These are phyloP conservation scores for Epichloe bromicola DNA, from an alignment of 2,329 filamentous ascomycete species.

Conservation along the genomic window DNA sequence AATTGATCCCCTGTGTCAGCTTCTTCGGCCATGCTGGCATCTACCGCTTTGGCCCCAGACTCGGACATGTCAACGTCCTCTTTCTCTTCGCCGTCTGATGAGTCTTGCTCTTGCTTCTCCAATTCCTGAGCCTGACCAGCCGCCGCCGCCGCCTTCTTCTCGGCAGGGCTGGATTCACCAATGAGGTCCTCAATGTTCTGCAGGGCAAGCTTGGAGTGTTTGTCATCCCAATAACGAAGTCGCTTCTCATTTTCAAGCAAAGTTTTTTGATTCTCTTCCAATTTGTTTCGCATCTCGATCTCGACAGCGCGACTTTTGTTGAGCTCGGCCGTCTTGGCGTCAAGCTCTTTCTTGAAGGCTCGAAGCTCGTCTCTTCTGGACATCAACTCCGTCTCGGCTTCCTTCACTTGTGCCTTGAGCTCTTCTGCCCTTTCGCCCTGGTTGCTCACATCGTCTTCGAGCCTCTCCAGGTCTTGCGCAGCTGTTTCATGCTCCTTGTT, in stretches of 20 bases:
- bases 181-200: slow-evolving; percentile 66
- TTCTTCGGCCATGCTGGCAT: slow-evolving; percentile 10
- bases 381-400: slow-evolving; percentile 66
- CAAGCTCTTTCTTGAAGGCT: slow-evolving; percentile 69
- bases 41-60: slow-evolving; percentile 17
- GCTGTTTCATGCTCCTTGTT: slow-evolving; percentile 66
- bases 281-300: slow-evolving; percentile 97
- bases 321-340: slow-evolving; percentile 72
- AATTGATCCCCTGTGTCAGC: slow-evolving; percentile 12
- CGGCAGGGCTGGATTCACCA: slow-evolving; percentile 20
- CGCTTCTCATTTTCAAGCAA: slow-evolving; percentile 77
- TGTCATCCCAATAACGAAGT: slow-evolving; percentile 77
- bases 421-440: slow-evolving; percentile 66
- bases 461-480: slow-evolving; percentile 57
- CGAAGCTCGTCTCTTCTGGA: slow-evolving; percentile 71
- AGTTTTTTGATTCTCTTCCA: slow-evolving; percentile 83
- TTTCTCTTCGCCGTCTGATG: slow-evolving; percentile 11
- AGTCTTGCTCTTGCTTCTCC: slow-evolving; percentile 11
- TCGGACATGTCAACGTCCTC: slow-evolving; percentile 23
- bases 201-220: slow-evolving; percentile 68
- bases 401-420: slow-evolving; percentile 60
- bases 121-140: slow-evolving; percentile 14
- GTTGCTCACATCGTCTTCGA: slow-evolving; percentile 65
- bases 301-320: slow-evolving; percentile 82
- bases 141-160: slow-evolving; percentile 9